These are phyloP conservation scores for Harrya chromipes DNA, from an alignment of 768 basidiomycete genomes.

Conservation along the genomic window DNA sequence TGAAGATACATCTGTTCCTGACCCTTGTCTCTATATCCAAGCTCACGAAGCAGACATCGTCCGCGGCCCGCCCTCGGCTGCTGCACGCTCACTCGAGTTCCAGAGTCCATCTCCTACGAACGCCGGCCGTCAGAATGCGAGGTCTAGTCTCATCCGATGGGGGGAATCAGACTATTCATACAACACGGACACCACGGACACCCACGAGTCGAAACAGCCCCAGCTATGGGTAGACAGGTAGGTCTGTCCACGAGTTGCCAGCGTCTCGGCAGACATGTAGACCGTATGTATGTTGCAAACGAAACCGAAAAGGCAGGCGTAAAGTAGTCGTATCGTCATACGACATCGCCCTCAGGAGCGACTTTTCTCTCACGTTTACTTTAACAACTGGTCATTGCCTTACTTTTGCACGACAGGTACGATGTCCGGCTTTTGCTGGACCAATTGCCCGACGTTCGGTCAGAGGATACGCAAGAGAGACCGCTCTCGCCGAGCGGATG, in stretches of 20 bases:
- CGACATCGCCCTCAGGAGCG: conserved; percentile 5
- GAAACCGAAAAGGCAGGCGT: conserved; percentile 11
- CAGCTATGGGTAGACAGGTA: conserved; percentile 83
- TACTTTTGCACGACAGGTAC: conserved; percentile 50
- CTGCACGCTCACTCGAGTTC: conserved; percentile 36
- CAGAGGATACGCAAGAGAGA: conserved; percentile 4
- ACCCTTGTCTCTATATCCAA: conserved; percentile 48
- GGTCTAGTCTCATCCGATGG: conserved; percentile 38
- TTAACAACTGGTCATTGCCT: conserved; percentile 14
- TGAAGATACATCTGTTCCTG: conserved; percentile 6
- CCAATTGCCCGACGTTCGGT: conserved; percentile 30
- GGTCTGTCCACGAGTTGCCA: no score
- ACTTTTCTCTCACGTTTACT: conserved; percentile 18
- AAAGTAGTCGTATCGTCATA: conserved; percentile 3
- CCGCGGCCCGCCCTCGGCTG: conserved; percentile 45
- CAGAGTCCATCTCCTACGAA: conserved; percentile 5
- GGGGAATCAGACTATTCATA: conserved; percentile 14
- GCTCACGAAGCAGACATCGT: conserved; percentile 78
- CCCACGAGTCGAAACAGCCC: neutral
- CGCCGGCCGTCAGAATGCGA: conserved; percentile 10
- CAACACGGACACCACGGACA: conserved; percentile 1
- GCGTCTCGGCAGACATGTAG: no score
- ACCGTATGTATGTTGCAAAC: no score
- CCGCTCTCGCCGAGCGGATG: conserved; percentile 60
- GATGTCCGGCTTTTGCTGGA: conserved; percentile 77